phyloP scores from a whole-genome alignment of 1,284 basidiomycete species.

The Ceratobasidium sp. region DNA sequence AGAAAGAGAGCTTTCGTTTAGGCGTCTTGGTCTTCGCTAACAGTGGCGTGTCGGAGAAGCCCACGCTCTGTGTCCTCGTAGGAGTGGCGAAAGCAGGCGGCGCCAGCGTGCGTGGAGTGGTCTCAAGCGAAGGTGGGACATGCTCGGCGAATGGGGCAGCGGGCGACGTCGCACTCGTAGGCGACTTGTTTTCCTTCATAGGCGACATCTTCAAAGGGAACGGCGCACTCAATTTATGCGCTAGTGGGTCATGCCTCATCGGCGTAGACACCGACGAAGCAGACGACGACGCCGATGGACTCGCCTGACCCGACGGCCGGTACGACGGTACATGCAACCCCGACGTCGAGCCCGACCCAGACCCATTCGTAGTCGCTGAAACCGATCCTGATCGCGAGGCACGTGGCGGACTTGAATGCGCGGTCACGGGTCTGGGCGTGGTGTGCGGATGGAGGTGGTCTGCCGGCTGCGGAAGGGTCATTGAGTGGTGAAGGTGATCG shows the following conservation, averaged over 20 bases:
- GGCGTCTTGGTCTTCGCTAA: background rate
- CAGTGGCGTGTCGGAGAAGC: background rate
- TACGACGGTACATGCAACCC: constrained; percentile 33
- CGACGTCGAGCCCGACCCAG: constrained; percentile 20
- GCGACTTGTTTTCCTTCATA: constrained; percentile 10
- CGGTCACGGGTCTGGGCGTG: constrained; percentile 10
- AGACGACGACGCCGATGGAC: constrained; percentile 24
- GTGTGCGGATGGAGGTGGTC: constrained; percentile 11
- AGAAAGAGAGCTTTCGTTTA: constrained; percentile 17
- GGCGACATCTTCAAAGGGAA: constrained; percentile 39
- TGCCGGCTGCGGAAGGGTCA: constrained; percentile 1
- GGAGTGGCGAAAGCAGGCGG: background rate
- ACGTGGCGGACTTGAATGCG: constrained; percentile 19
- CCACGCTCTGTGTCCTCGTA: constrained; percentile 1
- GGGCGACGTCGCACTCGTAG: constrained; percentile 20
- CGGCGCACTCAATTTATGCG: constrained; percentile 18
- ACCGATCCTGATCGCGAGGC: constrained; percentile 37
- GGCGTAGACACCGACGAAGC: constrained; percentile 40
- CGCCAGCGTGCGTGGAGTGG: background rate
- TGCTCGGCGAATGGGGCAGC: background rate
- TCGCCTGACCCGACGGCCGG: constrained; percentile 16
- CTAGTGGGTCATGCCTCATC: constrained; percentile 30
- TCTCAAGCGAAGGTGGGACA: background rate
- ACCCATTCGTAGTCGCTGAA: constrained; percentile 35
- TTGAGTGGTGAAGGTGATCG: constrained; percentile 33